Evolutionary conservation across 345 rosid genomes (phyloP), one percentile per base, ranked within the genome.

Genomic region (Hirschfeldia incana): DNA sequence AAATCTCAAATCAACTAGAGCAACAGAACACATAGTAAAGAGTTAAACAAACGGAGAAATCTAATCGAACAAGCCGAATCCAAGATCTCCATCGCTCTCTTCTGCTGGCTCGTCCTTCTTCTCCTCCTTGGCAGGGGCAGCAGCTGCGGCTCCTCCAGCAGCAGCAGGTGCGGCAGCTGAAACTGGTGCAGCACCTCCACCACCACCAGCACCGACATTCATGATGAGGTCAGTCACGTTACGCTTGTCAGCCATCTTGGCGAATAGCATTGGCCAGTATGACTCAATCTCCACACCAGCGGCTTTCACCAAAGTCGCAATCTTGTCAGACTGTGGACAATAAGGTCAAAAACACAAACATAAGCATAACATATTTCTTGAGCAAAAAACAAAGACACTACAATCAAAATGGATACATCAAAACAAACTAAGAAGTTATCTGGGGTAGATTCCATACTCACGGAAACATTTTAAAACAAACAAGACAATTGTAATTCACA

Each of bases 71-170:
- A 94, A 85, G 79, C 95, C 80, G 82, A 94, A 93, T 8, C 98
- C 97, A 90, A 91, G 80, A 77, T 93, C 98, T 0, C 84, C 97
- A 26, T 93, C 98, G 33, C 97, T 91, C 82, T 90, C 95, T 75
- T 91, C 97, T 62, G 88, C 78, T 1, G 94, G 92, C 67, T 88
- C 92, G 26, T 90, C 94, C 93, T 92, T 94, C 70, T 74, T 74
- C 87, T 89, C 88, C 79, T 94, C 91, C 86, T 83, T 91, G 0
- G 89, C 86, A 2, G 96, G 84, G 21, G 98, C 83, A 16, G 95
- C 86, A 4, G 95, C 86, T 0, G 83, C 82, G 0, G 76, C 83
- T 1, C 72, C 89, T 0, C 82, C 89, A 12, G 16, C 89, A 44
- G 74, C 85, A 5, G 84, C 87, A n/a, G 86, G 85, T 4, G 90